A percentile compares a stretch with the other conserved stretches of the same genome.
Evolutionary conservation across 805 yeast species (phyloP).

Genomic region (Lachancea mirantina): DNA sequence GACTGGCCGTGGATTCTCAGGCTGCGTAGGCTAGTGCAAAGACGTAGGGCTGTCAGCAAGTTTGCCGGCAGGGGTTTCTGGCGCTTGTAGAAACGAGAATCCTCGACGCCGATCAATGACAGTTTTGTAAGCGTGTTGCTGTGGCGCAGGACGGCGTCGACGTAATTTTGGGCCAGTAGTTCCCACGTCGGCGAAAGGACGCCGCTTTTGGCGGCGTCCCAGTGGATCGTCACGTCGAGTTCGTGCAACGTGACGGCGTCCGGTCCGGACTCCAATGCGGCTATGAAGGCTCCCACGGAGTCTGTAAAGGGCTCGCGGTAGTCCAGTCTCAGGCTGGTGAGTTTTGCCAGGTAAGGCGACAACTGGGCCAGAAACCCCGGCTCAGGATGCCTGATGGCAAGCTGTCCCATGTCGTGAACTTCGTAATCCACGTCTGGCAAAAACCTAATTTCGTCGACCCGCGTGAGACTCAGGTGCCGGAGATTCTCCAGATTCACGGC

Average conservation of each 20-base stretch:
- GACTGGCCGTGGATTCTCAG: constrained; percentile 38
- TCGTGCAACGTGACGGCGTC: constrained; percentile 21
- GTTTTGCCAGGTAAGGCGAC: constrained; percentile 21
- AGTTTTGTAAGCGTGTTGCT: constrained; percentile 26
- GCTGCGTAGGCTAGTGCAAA: constrained; percentile 28
- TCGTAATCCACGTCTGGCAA: constrained; percentile 13
- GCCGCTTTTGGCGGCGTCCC: constrained; percentile 31
- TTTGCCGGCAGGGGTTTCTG: constrained; percentile 26
- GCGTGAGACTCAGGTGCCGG: constrained; percentile 28
- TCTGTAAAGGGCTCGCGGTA: constrained; percentile 37
- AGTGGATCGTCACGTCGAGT: constrained; percentile 37
- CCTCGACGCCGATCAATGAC: constrained; percentile 37
- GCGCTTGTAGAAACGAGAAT: constrained; percentile 29
- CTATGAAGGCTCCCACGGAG: constrained; percentile 34
- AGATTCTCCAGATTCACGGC: constrained; percentile 13
- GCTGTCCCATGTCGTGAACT: constrained; percentile 10
- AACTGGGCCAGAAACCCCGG: constrained; percentile 26
- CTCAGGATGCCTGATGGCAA: constrained; percentile 9
- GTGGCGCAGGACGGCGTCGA: constrained; percentile 16
- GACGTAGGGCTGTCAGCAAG: constrained; percentile 13
- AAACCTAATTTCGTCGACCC: constrained; percentile 33
- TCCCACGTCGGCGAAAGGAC: constrained; percentile 20
- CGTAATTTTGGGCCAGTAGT: constrained; percentile 15
- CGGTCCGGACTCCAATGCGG: constrained; percentile 12
- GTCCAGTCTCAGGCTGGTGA: constrained; percentile 33